A percentile compares a stretch with the other conserved stretches of the same genome.
Evolutionary conservation across 129 eudicot genomes (phyloP).

Genomic region (Rutidosis leptorrhynchoides): DNA sequence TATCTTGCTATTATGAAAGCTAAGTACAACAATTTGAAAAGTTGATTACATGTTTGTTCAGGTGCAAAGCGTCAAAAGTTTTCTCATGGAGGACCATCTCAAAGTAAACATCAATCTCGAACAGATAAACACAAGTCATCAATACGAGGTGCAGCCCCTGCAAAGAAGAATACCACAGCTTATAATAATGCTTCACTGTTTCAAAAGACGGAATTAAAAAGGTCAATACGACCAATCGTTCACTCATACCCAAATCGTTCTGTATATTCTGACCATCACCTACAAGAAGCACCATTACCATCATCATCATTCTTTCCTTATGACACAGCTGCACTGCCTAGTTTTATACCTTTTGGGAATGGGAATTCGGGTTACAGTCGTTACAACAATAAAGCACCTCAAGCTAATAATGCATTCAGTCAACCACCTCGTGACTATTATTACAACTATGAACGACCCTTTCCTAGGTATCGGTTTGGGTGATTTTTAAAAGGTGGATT

Average conservation of each 20-base stretch:
- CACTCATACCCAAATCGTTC: not conserved
- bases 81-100: conserved; percentile 22
- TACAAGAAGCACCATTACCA: conserved; percentile 23
- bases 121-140: not conserved
- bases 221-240: conserved; percentile 6
- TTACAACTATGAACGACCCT: conserved; percentile 9
- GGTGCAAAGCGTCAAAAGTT: conserved; percentile 43
- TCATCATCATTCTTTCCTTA: conserved; percentile 9
- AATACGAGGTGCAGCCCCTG: not conserved
- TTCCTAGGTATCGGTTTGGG: conserved; percentile 16
- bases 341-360: not conserved
- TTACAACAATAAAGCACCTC: conserved; percentile 1
- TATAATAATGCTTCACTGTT: conserved; percentile 1
- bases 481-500: conserved; percentile 1
- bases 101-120: conserved; percentile 19
- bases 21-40: not conserved
- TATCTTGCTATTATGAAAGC: not conserved
- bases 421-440: not conserved
- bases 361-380: not conserved
- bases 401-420: conserved; percentile 3
- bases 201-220: conserved; percentile 6
- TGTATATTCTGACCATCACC: conserved; percentile 15
- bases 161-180: conserved; percentile 8
- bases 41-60: not conserved
- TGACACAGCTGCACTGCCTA: not conserved